A percentile compares a stretch with the other conserved stretches of the same genome.
These are phyloP conservation scores for Apiospora malaysiana DNA, from an alignment of 2,329 filamentous ascomycete genomes.

Conservation along the genomic window DNA sequence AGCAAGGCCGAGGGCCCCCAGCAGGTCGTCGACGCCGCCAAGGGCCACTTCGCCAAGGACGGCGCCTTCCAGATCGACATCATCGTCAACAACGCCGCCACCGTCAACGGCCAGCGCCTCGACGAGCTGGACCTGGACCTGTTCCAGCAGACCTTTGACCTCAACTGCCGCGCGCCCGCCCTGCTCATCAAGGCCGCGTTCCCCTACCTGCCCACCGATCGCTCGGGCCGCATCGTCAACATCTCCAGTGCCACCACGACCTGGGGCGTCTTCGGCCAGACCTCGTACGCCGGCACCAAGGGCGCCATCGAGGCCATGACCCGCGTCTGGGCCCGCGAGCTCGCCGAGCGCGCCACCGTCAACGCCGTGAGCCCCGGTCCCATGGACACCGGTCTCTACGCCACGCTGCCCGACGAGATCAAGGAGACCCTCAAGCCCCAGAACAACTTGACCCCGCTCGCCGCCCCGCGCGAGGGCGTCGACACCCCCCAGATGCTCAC, in stretches of 20 bases:
- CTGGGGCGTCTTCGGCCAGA: conserved; percentile 59
- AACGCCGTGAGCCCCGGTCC: conserved; percentile 65
- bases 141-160: conserved; percentile 74
- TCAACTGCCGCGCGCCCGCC: conserved; percentile 84
- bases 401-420: conserved; percentile 48
- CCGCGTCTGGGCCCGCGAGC: conserved; percentile 63
- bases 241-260: conserved; percentile 61
- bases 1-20: conserved; percentile 64
- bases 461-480: conserved; percentile 62
- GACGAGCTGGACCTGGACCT: conserved; percentile 67
- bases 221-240: conserved; percentile 62
- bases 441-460: conserved; percentile 64
- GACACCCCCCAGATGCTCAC: conserved; percentile 68
- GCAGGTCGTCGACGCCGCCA: conserved; percentile 62
- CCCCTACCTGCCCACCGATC: conserved; percentile 72
- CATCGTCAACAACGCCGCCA: conserved; percentile 85
- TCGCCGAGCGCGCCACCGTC: conserved; percentile 58
- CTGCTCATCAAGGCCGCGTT: conserved; percentile 76
- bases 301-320: conserved; percentile 65
- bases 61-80: conserved; percentile 76
- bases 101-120: conserved; percentile 68
- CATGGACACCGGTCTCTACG: conserved; percentile 60
- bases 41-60: conserved; percentile 59
- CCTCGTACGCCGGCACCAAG: conserved; percentile 64
- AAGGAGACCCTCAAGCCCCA: conserved; percentile 48